Base-by-base conservation (phyloP, 129 eudicot species). In the Arctium lappa region DNA sequence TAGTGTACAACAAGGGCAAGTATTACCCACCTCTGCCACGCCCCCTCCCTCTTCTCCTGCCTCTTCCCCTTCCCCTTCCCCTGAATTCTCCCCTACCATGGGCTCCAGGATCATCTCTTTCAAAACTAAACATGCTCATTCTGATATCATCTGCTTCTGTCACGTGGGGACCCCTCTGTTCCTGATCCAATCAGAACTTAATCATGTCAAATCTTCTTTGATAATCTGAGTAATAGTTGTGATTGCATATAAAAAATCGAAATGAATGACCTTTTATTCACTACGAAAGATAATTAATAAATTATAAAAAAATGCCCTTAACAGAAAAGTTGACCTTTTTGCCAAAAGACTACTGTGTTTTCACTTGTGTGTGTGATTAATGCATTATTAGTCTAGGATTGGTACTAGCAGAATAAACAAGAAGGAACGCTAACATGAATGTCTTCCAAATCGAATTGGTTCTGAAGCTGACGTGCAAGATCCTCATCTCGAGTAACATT, bases 401-500 rank as follows among this genome's bases (percentile, higher is more conserved):
- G 3, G 11, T 73, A 3, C 34, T 62, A 46, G 40, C 76, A 27
- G n/a, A 63, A 62, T 27, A 38, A 83, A 34, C 60, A 69, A 36
- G 53, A 53, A 73, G 33, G 74, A 78, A 80, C 10, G 38, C 89
- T 86, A 80, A 94, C 97, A 50, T 86, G 91, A 83, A 39, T 73
- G 69, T 92, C 93, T 91, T 94, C 98, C 86, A 92, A 86, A 90
- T 94, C 92, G 74, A 94, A 92, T 80, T 94, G 96, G 81, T 84
- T 79, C 69, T 94, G 97, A 83, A 92, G 98, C 80, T 89, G 97
- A 65, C 93, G 76, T 71, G 98, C 98, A 81, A 94, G 97, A 80
- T 89, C 94, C 88, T 92, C 96, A 79, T 94, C 98, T 86, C 77
- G 90, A 82, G 86, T 87, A 73, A 79, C 70, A 80, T 84, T 68